phyloP scores from a whole-genome alignment of 2,329 filamentous ascomycete species.

The Alternaria metachromatica region DNA sequence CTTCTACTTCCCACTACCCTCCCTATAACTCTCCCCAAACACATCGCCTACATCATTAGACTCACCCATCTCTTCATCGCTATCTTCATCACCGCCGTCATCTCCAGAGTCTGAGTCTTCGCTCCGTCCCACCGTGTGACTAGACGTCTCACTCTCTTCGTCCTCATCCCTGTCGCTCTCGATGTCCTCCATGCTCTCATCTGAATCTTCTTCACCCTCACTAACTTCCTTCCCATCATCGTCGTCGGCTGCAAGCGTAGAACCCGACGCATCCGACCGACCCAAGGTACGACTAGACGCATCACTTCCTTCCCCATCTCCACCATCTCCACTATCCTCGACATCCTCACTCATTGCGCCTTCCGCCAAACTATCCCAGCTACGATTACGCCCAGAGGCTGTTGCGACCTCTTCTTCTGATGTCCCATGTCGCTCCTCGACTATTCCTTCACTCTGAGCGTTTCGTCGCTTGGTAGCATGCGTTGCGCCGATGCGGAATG shows the following conservation, averaged over 20 bases:
- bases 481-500: not conserved
- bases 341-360: not conserved
- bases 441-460: rapidly evolving
- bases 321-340: not conserved
- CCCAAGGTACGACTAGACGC: not conserved
- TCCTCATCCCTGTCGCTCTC: not conserved
- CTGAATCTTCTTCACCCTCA: not conserved
- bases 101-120: not conserved
- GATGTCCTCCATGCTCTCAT: not conserved
- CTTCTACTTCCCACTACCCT: not conserved
- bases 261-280: not conserved
- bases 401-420: not conserved
- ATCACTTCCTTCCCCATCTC: not conserved
- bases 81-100: not conserved
- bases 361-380: not conserved
- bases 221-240: rapidly evolving
- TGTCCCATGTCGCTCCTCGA: rapidly evolving
- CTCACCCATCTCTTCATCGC: not conserved
- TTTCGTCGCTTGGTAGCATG: not conserved
- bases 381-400: not conserved
- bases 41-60: not conserved
- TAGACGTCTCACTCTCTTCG: not conserved
- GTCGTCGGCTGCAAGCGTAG: not conserved
- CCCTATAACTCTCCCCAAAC: not conserved
- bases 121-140: not conserved